Evolutionary conservation across 2,329 filamentous ascomycete genomes (phyloP).

Genomic region (Paecilomyces niveus): DNA sequence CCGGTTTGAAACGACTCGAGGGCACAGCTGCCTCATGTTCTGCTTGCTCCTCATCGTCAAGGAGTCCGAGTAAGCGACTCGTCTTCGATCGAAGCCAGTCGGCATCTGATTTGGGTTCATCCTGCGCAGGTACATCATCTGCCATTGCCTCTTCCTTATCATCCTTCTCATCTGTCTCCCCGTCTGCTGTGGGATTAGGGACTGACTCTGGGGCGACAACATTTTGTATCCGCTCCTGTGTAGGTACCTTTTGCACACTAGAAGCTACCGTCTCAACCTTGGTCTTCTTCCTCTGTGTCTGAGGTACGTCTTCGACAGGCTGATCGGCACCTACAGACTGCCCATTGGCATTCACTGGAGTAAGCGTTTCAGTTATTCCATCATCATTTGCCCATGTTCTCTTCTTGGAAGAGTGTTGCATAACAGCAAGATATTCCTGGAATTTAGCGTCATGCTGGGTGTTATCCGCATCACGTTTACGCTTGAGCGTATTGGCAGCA

Average conservation of each 20-base stretch:
- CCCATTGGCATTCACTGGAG: constrained; percentile 13
- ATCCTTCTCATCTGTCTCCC: constrained; percentile 11
- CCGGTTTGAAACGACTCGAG: constrained; percentile 16
- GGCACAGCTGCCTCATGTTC: constrained; percentile 25
- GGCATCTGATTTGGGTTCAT: constrained; percentile 55
- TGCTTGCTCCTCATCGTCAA: constrained; percentile 56
- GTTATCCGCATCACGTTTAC: constrained; percentile 49
- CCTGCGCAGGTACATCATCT: constrained; percentile 15
- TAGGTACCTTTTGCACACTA: neutral
- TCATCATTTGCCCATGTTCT: constrained; percentile 57
- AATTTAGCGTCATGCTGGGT: constrained; percentile 66
- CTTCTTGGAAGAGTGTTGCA: constrained; percentile 61
- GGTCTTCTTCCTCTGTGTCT: constrained; percentile 34
- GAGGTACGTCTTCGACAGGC: constrained; percentile 28
- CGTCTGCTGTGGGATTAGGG: neutral
- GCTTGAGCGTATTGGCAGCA: constrained; percentile 28
- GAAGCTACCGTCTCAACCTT: constrained; percentile 54
- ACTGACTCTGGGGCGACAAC: neutral
- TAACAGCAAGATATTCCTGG: constrained; percentile 77
- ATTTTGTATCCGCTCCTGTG: neutral
- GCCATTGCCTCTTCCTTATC: constrained; percentile 9
- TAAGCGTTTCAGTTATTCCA: constrained; percentile 22
- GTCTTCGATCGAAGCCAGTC: constrained; percentile 91
- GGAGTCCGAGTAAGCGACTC: constrained; percentile 74
- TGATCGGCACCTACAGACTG: constrained; percentile 13